These are phyloP conservation scores for Leptographium flavum DNA, from an alignment of 2,329 filamentous ascomycete species.

Conservation along the genomic window DNA sequence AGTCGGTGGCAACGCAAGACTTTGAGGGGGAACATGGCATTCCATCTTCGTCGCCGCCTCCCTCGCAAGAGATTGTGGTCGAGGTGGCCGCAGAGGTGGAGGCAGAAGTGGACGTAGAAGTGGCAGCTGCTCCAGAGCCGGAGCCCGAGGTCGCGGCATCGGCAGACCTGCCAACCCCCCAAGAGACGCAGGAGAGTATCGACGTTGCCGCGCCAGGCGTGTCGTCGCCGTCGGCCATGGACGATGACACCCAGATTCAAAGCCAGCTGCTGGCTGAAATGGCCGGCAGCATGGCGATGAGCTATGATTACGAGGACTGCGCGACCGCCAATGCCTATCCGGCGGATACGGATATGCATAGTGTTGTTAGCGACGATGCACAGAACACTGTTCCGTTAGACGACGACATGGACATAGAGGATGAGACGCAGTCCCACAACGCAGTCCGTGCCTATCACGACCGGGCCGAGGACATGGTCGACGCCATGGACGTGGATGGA, in stretches of 20 bases:
- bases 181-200: slow-evolving; percentile 6
- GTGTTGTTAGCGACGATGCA: not conserved
- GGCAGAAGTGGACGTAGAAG: not conserved
- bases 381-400: not conserved
- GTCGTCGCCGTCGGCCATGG: not conserved
- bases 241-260: slow-evolving; percentile 9
- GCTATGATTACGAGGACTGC: slow-evolving; percentile 3
- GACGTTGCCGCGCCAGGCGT: too few species aligned
- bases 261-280: slow-evolving; percentile 11
- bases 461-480: slow-evolving; percentile 2
- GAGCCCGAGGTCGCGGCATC: not conserved
- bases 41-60: not conserved
- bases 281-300: slow-evolving; percentile 10
- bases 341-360: slow-evolving; percentile 4
- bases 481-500: slow-evolving; percentile 8
- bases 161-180: slow-evolving; percentile 5
- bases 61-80: too few species aligned
- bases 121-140: not conserved
- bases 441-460: too few species aligned
- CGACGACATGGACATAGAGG: not conserved
- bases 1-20: not conserved
- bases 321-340: not conserved
- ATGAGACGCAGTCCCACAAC: not conserved
- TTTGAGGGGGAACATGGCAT: not conserved
- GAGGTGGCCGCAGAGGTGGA: not conserved